Evolutionary conservation across 164 flowering plant genomes (phyloP), one percentile per base, ranked within the genome.

Genomic region (Houttuynia cordata): DNA sequence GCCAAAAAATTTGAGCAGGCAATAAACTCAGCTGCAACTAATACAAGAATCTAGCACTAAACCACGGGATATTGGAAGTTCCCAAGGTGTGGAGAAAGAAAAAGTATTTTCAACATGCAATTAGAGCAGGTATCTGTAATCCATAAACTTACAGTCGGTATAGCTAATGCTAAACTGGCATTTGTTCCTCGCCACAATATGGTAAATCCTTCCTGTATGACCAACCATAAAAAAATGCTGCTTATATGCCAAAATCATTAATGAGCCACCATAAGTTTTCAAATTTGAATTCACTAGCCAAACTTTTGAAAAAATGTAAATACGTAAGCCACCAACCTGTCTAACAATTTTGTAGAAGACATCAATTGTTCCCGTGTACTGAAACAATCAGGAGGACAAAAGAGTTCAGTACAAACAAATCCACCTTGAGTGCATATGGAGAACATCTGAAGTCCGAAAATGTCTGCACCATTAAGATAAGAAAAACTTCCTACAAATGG

Each of bases 121-220:
- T 2, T 30, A 6, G 37, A 2, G 37, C 37, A 30, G 37, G 37
- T 30, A 6, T 30, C 37, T 6, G 6, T 30, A 56, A 30, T 23
- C 9, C 39, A 9, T 54, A 56, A 71, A 72, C 85, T 73, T 74
- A 94, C 99, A 20, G 89, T 91, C 54, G 99, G 97, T 53, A 94
- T 63, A 40, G 99, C 97, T 60, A 94, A 66, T 22, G 99, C 96
- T 54, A 94, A 71, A 51, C 88, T 83, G 20, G 99, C 99, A 82
- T 84, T 91, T 55, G 99, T 94, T 56, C 97, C 99, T 73, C 96
- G 78, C 99, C 99, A 94, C 20, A 94, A 72, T 76, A 86, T 82
- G 9, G 77, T 42, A 62, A 91, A 24, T 60, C 99, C 97, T 74
- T 94, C 99, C 97, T 94, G 95, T 67, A 68, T 65, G 56, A 30